Evolutionary conservation across 2,329 filamentous ascomycete genomes (phyloP).

Genomic region (Diaporthe sp.): DNA sequence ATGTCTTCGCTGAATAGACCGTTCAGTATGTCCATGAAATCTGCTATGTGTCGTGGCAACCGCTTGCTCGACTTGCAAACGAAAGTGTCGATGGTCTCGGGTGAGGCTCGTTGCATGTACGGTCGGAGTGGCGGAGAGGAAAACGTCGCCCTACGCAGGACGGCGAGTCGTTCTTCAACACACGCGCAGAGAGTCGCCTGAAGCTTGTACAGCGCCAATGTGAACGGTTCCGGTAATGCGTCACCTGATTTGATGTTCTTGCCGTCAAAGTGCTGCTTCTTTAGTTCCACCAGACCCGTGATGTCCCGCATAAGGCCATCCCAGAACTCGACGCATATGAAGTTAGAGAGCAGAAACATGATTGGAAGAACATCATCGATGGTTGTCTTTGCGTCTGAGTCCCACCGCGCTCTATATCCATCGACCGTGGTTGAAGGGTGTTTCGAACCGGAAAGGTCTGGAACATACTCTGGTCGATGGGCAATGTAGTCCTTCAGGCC

Average conservation of each 20-base stretch:
- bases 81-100: background rate
- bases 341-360: rapidly evolving
- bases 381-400: background rate
- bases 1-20: rapidly evolving
- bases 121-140: background rate
- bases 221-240: background rate
- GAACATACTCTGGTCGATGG: background rate
- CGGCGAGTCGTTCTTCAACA: rapidly evolving
- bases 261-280: background rate
- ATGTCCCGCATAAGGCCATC: background rate
- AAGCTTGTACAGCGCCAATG: background rate
- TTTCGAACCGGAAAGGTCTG: background rate
- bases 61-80: rapidly evolving
- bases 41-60: background rate
- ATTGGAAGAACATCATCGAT: rapidly evolving
- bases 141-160: rapidly evolving
- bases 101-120: background rate
- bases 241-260: background rate
- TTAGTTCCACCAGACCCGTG: background rate
- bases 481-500: background rate
- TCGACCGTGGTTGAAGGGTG: background rate
- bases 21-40: background rate
- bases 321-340: background rate
- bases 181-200: rapidly evolving
- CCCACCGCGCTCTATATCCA: rapidly evolving